Evolutionary conservation across 257 asterid genomes (phyloP), one percentile per base, ranked within the genome.

Genomic region (Buddleja alternifolia): DNA sequence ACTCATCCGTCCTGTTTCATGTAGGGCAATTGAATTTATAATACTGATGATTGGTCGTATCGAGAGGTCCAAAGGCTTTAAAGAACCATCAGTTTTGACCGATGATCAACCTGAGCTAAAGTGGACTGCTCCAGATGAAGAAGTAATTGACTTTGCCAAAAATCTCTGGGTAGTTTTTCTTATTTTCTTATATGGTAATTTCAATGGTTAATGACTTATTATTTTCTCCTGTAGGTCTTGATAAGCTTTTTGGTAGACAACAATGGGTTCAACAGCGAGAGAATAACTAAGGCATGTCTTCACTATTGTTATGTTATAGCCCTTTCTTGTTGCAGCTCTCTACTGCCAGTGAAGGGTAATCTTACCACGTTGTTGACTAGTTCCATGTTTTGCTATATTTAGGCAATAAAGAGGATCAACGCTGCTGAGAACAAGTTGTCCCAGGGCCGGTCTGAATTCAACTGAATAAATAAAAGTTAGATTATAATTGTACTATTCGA

Each of bases 61-160:
- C 61, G 74, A 73, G 97, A 91, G 78, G 99, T 97, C 75, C 85
- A 96, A 72, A 80, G 75, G 63, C 99, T 94, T 94, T 74, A 91
- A 86, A 72, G 99, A 94, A 75, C 99, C 99, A 37, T 86, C 79
- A 47, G 97, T 91, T 69, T 50, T 65, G 65, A 76, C 84, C 68
- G 89, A 84, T 40, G 91, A 89, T 67, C 80, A 83, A 69, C 77
- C 77, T 67, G 99, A 94, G 47, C 87, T 94, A 16, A 94, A 91
- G 82, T 94, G 99, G 99, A 80, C 85, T 71, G 78, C 96, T 75
- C 97, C 97, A 24, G 96, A 94, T 85, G 99, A 89, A 84, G 97
- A 94, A 80, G 99, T 91, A 75, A 81, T 66, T 72, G 46, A 32
- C 67, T n/a, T 77, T 68, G 17, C 60, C 66, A 46, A n/a, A 48